A percentile compares a stretch with the other conserved stretches of the same genome.
phyloP scores from a whole-genome alignment of 371 early-diverging fungal species.

The Syncephalastrum monosporum region DNA sequence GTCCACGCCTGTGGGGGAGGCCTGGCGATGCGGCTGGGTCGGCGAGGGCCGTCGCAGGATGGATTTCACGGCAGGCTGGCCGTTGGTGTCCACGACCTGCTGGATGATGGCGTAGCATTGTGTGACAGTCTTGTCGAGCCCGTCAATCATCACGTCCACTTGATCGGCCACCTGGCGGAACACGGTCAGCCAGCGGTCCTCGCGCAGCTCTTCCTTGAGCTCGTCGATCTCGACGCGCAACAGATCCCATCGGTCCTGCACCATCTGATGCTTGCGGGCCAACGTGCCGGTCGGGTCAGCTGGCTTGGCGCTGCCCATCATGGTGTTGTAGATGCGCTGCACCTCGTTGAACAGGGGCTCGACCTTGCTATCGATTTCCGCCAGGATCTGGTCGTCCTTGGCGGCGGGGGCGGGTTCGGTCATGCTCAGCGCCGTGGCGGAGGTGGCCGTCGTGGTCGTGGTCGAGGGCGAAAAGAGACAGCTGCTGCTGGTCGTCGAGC shows the following conservation, averaged over 20 bases:
- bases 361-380: conserved; percentile 54
- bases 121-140: conserved; percentile 52
- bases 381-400: conserved; percentile 42
- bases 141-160: conserved; percentile 62
- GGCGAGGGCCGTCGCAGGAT: conserved; percentile 8
- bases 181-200: conserved; percentile 59
- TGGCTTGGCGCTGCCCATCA: conserved; percentile 37
- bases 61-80: conserved; percentile 1
- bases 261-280: conserved; percentile 34
- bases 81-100: conserved; percentile 20
- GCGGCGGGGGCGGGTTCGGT: neutral
- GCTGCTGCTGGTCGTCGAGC: conserved; percentile 10
- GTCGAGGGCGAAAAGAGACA: conserved; percentile 9
- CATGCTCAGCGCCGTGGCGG: conserved; percentile 15
- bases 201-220: conserved; percentile 56
- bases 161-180: conserved; percentile 60
- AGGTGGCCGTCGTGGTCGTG: conserved; percentile 13
- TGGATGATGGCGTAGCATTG: conserved; percentile 57
- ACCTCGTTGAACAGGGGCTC: conserved; percentile 52
- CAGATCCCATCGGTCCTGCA: conserved; percentile 48
- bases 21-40: conserved; percentile 5
- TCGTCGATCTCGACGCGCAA: conserved; percentile 47
- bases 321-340: conserved; percentile 52
- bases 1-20: conserved; percentile 21
- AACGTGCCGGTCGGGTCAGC: conserved; percentile 37